A percentile compares a stretch with the other conserved stretches of the same genome.
phyloP scores from a whole-genome alignment of 495 filamentous ascomycete species.

The Tirmania nivea region DNA sequence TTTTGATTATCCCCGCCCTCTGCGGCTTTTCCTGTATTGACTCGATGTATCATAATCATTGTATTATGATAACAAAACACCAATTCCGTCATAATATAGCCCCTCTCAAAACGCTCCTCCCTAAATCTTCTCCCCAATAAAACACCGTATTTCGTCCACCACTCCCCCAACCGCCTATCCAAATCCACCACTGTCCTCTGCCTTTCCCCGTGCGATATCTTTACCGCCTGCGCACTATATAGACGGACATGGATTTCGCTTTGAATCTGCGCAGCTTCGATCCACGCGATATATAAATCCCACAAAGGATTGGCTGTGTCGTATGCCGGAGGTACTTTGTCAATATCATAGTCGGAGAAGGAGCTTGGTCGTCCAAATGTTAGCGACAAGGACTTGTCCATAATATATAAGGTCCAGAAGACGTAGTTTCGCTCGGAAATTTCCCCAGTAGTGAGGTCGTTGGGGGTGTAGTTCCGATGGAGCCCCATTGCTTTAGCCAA shows the following conservation, averaged over 20 bases:
- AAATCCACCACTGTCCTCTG: constrained; percentile 8
- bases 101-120: not conserved
- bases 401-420: constrained; percentile 21
- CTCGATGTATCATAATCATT: not conserved
- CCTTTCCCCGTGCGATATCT: constrained; percentile 8
- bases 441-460: constrained; percentile 4
- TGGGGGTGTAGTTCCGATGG: constrained; percentile 13
- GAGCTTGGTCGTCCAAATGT: constrained; percentile 6
- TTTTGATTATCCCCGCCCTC: not conserved
- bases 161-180: constrained; percentile 8
- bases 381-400: constrained; percentile 5
- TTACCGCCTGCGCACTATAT: constrained; percentile 10
- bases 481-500: constrained; percentile 19
- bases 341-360: constrained; percentile 11
- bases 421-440: constrained; percentile 15
- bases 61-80: not conserved
- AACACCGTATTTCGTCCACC: constrained; percentile 11
- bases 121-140: not conserved
- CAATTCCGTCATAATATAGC: not conserved
- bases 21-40: not conserved
- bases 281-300: constrained; percentile 11
- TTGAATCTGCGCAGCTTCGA: constrained; percentile 13
- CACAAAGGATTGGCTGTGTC: constrained; percentile 7
- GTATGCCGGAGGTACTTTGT: not conserved
- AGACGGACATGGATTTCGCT: constrained; percentile 14